Base-by-base conservation (phyloP, 495 filamentous ascomycete genomes). In the Echria macrotheca region DNA sequence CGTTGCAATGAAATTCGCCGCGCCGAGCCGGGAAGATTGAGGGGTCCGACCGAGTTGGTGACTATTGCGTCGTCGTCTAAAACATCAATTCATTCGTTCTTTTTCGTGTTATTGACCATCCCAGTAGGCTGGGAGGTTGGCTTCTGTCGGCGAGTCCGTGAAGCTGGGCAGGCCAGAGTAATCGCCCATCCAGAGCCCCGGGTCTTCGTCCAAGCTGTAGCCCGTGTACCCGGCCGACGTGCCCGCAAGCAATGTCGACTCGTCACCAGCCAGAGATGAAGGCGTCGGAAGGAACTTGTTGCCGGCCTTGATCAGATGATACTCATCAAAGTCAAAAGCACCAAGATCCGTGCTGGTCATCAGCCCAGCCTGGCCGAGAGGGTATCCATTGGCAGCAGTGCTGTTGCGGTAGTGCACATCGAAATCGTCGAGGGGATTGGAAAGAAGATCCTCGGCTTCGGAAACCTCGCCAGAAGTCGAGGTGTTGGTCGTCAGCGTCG, bases 391-490 rank as follows among this genome's bases (percentile, higher is more conserved):
- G 46, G 58, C 52, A 12, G 81, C 71, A 0, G 73, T 70, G 42
- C 70, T 73, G 56, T 68, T 79, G 50, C 73, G 58, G 37, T 75
- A 80, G 47, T 76, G 55, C 10, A 61, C 69, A 52, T 80, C 71
- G 23, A 73, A 78, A 6, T 76, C 70, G 42, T 80, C 78, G 49
- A 78, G 75, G 46, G 76, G 72, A 50, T 73, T 76, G n/a, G 74
- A 64, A 37, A 70, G 57, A 56, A 75, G 74, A 40, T 90, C 86
- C 44, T 86, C 85, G 11, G 78, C 78, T 63, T 89, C 85, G 11
- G 85, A 89, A 23, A 85, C 79, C 51, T 88, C 84, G 24, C 85
- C 85, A 2, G 85, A 88, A 7, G 83, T 89, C 3, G 84, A 87
- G 2, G 83, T 84, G 5, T 78, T 64, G 24, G 61, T 66, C 11